These are phyloP conservation scores for Rubia yunnanensis DNA, from an alignment of 257 asterid genomes.

Conservation along the genomic window DNA sequence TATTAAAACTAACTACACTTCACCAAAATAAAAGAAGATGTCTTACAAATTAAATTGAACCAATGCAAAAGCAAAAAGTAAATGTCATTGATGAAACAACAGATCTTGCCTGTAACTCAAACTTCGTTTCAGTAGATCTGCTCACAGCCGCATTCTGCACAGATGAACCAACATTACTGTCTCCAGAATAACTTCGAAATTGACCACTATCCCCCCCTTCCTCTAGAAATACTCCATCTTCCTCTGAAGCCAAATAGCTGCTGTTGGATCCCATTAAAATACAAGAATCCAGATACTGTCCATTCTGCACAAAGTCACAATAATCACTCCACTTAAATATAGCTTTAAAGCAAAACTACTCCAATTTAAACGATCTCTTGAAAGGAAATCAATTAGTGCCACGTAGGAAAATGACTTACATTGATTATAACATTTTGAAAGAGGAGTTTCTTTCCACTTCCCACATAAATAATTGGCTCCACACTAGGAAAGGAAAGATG, in stretches of 20 bases:
- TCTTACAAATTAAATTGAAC: background rate
- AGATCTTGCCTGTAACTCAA: slow-evolving; percentile 72
- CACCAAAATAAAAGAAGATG: background rate
- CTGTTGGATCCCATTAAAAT: slow-evolving; percentile 78
- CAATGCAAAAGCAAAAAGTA: background rate
- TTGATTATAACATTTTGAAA: slow-evolving; percentile 76
- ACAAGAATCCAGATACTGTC: slow-evolving; percentile 73
- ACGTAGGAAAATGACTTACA: slow-evolving; percentile 30
- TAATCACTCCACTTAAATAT: slow-evolving; percentile 5
- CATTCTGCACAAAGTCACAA: slow-evolving; percentile 43
- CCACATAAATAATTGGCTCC: slow-evolving; percentile 75
- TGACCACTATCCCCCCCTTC: slow-evolving; percentile 41
- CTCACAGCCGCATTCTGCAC: slow-evolving; percentile 34
- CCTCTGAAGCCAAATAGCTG: slow-evolving; percentile 71
- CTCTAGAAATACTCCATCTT: slow-evolving; percentile 60
- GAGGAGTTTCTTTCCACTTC: slow-evolving; percentile 82
- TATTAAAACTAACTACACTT: background rate
- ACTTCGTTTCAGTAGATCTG: slow-evolving; percentile 48
- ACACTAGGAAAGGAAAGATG: slow-evolving; percentile 51
- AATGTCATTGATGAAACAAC: background rate
- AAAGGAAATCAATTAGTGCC: background rate
- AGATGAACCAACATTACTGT: slow-evolving; percentile 22
- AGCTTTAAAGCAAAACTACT: slow-evolving; percentile 5
- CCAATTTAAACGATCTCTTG: slow-evolving; percentile 2
- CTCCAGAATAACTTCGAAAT: slow-evolving; percentile 31